A percentile compares a stretch with the other conserved stretches of the same genome.
These are phyloP conservation scores for Ichthyophthirius multifiliis DNA, from an alignment of 169 alveolate genomes.

Conservation along the genomic window DNA sequence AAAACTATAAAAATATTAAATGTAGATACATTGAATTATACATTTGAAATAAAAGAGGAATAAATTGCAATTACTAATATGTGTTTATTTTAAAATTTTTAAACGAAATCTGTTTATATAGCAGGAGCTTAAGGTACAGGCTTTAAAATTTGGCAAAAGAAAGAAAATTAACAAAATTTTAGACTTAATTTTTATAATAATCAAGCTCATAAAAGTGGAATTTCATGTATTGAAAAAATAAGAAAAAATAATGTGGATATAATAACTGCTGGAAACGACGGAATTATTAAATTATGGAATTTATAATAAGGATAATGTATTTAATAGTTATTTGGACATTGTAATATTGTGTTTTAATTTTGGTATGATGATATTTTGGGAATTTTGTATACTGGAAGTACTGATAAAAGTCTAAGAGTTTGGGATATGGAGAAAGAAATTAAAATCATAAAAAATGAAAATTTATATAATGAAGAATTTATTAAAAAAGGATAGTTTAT, in stretches of 20 bases:
- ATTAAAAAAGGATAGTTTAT: not conserved
- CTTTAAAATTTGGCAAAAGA: not conserved
- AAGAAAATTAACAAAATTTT: not conserved
- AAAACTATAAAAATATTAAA: not conserved
- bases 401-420: not conserved
- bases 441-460: not conserved
- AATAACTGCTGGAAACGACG: constrained; percentile 8
- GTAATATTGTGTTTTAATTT: not conserved
- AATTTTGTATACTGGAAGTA: not conserved
- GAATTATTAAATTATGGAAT: constrained; percentile 11
- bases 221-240: not conserved
- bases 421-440: not conserved
- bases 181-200: constrained; percentile 2
- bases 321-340: not conserved
- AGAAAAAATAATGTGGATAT: not conserved
- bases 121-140: not conserved
- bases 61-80: not conserved
- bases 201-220: constrained; percentile 1
- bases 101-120: not conserved
- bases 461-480: not conserved
- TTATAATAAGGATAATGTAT: constrained; percentile 3
- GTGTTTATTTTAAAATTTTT: not conserved
- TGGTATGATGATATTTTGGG: not conserved
- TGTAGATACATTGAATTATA: not conserved
- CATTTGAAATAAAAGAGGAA: not conserved